Evolutionary conservation across 2,329 filamentous ascomycete species (phyloP).

Genomic region (Cladophialophora yegresii): DNA sequence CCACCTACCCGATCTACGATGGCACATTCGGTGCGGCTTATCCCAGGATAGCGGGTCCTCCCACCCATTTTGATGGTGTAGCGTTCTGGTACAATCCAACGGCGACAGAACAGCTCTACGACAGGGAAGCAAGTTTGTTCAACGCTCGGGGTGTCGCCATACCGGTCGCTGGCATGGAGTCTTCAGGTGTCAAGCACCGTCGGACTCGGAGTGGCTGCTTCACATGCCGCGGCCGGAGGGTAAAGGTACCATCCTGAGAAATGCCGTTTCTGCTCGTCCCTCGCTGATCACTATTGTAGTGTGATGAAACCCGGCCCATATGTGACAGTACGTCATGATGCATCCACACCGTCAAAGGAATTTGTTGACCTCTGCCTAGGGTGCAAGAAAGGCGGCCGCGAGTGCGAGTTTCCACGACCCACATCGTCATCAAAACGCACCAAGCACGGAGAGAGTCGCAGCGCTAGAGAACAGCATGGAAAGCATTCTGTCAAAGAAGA

Average conservation of each 20-base stretch:
- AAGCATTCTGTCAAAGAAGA: constrained; percentile 34
- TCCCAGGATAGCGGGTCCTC: constrained; percentile 32
- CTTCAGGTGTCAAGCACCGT: constrained; percentile 78
- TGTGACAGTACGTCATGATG: constrained; percentile 66
- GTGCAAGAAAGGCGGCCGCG: constrained; percentile 86
- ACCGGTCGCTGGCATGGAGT: constrained; percentile 24
- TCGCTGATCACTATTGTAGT: constrained; percentile 56
- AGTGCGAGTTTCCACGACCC: constrained; percentile 84
- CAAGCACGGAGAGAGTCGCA: constrained; percentile 39
- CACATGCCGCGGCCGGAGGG: constrained; percentile 83
- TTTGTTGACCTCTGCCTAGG: constrained; percentile 51
- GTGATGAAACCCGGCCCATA: constrained; percentile 82
- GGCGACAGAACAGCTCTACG: constrained; percentile 38
- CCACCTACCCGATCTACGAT: constrained; percentile 32
- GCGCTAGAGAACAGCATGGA: constrained; percentile 22
- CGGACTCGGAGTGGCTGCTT: constrained; percentile 92
- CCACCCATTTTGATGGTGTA: constrained; percentile 46
- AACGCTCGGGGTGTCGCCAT: constrained; percentile 31
- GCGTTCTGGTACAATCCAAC: constrained; percentile 49
- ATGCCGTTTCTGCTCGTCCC: neutral
- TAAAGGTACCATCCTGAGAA: constrained; percentile 59
- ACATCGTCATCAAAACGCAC: constrained; percentile 50
- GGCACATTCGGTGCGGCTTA: constrained; percentile 37
- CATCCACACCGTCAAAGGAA: constrained; percentile 7
- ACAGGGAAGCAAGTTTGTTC: constrained; percentile 39